Conservation (phyloP, 495 filamentous ascomycete genomes). For the Penicillium soppii region DNA sequence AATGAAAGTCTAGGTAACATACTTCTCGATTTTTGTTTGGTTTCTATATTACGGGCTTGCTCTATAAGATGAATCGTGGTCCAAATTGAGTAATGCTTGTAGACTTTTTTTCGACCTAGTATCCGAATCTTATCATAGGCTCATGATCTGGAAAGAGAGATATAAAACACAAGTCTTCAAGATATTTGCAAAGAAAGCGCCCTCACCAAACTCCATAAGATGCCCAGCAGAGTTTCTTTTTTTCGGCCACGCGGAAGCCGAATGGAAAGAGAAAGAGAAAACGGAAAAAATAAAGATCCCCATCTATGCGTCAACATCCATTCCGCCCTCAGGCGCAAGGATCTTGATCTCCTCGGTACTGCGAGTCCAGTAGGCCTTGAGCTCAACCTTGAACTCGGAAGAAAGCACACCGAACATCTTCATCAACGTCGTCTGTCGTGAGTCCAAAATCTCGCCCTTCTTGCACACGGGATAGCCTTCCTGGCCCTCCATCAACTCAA, state of each 20-base stretch:
- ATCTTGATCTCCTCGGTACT: conserved; percentile 42
- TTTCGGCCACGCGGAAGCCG: conserved; percentile 14
- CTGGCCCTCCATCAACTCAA: conserved; percentile 72
- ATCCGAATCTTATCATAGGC: conserved; percentile 37
- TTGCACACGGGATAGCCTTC: conserved; percentile 70
- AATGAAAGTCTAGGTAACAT: conserved; percentile 29
- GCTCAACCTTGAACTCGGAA: conserved; percentile 79
- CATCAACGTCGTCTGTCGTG: conserved; percentile 83
- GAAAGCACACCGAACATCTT: conserved; percentile 90
- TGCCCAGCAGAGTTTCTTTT: conserved; percentile 34
- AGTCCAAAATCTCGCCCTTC: conserved; percentile 79
- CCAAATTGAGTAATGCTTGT: conserved; percentile 2
- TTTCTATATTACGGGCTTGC: too few species aligned
- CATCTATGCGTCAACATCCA: conserved; percentile 43
- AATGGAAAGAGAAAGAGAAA: conserved; percentile 21
- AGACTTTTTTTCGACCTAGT: conserved; percentile 28
- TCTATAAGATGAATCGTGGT: not conserved
- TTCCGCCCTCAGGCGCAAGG: conserved; percentile 36
- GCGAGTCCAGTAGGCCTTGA: conserved; percentile 62
- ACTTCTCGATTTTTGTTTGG: too few species aligned
- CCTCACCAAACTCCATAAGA: conserved; percentile 41
- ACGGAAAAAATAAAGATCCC: conserved; percentile 7
- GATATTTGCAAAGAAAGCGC: conserved; percentile 33
- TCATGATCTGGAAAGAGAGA: conserved; percentile 32
- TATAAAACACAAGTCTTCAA: conserved; percentile 22